Evolutionary conservation across 805 yeast species (phyloP).

Genomic region (Yarrowia sp.): DNA sequence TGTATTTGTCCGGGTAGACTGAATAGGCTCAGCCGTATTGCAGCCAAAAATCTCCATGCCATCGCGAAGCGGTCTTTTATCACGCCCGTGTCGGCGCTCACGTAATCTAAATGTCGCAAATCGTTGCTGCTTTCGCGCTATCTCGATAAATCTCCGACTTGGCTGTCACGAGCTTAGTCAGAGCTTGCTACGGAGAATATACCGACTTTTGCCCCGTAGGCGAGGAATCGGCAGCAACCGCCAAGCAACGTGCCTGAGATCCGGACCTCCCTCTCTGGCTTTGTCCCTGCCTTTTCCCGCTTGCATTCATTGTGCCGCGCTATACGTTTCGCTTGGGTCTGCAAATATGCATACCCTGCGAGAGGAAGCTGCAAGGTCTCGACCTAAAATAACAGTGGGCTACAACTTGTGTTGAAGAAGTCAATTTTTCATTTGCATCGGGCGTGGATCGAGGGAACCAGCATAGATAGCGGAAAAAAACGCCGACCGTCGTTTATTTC

Average conservation of each 20-base stretch:
- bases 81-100: not conserved
- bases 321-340: conserved; percentile 13
- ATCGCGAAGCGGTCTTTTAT: not conserved
- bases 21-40: not conserved
- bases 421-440: conserved; percentile 24
- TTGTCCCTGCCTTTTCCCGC: not conserved
- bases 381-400: not conserved
- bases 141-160: not conserved
- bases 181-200: no score
- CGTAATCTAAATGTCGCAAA: not conserved
- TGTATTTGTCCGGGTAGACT: no score
- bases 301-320: conserved; percentile 8
- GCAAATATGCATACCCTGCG: not conserved
- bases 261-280: not conserved
- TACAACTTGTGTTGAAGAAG: not conserved
- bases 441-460: conserved; percentile 15
- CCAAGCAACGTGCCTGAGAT: not conserved
- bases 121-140: not conserved
- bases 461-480: conserved; percentile 11
- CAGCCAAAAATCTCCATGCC: not conserved
- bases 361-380: conserved; percentile 17
- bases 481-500: not conserved
- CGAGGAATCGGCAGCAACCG: not conserved
- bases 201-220: no score
- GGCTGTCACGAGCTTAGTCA: not conserved